Conservation (phyloP, 2,329 filamentous ascomycete genomes). For the Colletotrichum karsti region DNA sequence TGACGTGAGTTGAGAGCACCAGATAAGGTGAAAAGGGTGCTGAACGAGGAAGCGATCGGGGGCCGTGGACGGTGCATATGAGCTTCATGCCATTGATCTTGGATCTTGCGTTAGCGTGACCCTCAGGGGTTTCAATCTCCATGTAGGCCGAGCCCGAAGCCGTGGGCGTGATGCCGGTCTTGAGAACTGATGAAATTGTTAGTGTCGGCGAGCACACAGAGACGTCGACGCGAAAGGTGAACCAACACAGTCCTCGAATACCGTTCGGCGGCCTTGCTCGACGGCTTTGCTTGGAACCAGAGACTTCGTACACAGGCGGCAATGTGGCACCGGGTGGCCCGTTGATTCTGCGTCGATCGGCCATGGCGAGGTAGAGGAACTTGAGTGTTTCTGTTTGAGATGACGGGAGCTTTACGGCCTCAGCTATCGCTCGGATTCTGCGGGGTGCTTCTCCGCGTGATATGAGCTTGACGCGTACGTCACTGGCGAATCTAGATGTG, state of each 20-base stretch:
- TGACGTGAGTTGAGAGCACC: slow-evolving; percentile 91
- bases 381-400: background rate
- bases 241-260: slow-evolving; percentile 86
- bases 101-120: slow-evolving; percentile 43
- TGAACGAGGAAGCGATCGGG: slow-evolving; percentile 87
- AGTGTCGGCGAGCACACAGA: background rate
- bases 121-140: slow-evolving; percentile 65
- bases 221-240: background rate
- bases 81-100: slow-evolving; percentile 81
- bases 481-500: background rate
- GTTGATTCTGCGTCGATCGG: slow-evolving; percentile 90
- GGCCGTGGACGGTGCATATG: slow-evolving; percentile 91
- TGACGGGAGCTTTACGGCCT: background rate
- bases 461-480: no score
- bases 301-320: slow-evolving; percentile 74
- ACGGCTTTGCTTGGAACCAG: slow-evolving; percentile 45
- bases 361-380: slow-evolving; percentile 57
- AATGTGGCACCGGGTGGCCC: slow-evolving; percentile 81
- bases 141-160: slow-evolving; percentile 93
- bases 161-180: slow-evolving; percentile 91
- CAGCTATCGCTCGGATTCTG: no score
- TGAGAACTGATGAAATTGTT: slow-evolving; percentile 72
- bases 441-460: no score
- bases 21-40: slow-evolving; percentile 93
- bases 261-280: slow-evolving; percentile 72